A percentile compares a stretch with the other conserved stretches of the same genome.
phyloP scores from a whole-genome alignment of 129 eudicot genomes.

The Glebionis coronaria region DNA sequence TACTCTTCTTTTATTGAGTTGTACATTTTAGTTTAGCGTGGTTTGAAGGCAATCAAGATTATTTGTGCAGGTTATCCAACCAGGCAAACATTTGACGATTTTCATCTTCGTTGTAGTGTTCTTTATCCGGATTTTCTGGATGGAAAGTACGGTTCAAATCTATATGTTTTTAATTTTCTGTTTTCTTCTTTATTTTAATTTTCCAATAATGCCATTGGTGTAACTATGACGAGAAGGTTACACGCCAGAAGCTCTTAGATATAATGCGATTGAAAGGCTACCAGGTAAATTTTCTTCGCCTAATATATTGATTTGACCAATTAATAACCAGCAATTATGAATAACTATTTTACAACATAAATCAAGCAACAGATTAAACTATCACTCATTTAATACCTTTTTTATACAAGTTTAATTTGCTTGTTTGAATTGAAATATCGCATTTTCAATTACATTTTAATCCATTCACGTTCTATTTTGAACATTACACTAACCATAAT shows the following conservation, averaged over 20 bases:
- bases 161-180: not conserved
- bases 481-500: too few relatives aligned
- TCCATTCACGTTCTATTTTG: too few relatives aligned
- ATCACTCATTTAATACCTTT: too few relatives aligned
- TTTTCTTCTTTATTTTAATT: not conserved
- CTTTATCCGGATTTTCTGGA: conserved; percentile 93
- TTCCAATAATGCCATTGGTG: conserved; percentile 15
- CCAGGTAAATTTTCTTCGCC: conserved; percentile 51
- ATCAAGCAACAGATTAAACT: too few relatives aligned
- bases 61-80: conserved; percentile 99
- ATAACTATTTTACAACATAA: too few relatives aligned
- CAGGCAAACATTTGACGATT: conserved; percentile 88
- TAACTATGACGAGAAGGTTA: conserved; percentile 91
- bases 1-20: conserved; percentile 1
- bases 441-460: too few relatives aligned
- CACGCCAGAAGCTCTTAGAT: conserved; percentile 77
- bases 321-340: too few relatives aligned
- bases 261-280: conserved; percentile 89
- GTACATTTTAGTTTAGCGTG: conserved; percentile 57
- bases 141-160: conserved; percentile 61
- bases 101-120: conserved; percentile 92
- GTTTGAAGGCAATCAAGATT: conserved; percentile 96
- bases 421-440: too few relatives aligned
- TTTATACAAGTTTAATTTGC: too few relatives aligned
- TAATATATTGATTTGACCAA: too few relatives aligned